Evolutionary conservation across 306 rosid species (phyloP), one percentile per base, ranked within the genome.

Genomic region (Sphenostylis stenocarpa): DNA sequence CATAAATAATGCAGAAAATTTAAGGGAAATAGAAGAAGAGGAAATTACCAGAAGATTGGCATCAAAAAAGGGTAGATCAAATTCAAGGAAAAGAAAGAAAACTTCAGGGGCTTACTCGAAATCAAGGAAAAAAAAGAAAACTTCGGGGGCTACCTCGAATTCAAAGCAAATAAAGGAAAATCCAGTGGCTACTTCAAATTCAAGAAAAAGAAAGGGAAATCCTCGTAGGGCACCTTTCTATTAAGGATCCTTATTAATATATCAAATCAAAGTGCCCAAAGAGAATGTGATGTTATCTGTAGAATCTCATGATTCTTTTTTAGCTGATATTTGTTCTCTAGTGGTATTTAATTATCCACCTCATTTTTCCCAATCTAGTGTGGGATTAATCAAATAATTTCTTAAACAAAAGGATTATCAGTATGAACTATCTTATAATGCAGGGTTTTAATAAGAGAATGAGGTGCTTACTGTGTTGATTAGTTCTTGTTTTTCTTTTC

Each of bases 151-250:
- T n/a, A n/a, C n/a, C n/a, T 23, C 63, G 24, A 56, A 12, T 19
- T 8, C 28, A 52, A 20, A 15, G 28, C 20, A 20, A 8, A 20
- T 7, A 19, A 52, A 52, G 58, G 15, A 7, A 49, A 6, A 1
- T 45, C 51, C 51, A 2, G 21, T n/a, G n/a, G n/a, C 14, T 34
- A 26, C 15, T 63, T 63, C 88, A 65, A 85, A 79, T 72, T 75
- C 89, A 76, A 86, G 79, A n/a, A 90, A 83, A 67, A 85, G 94
- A 62, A 90, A 90, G 78, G 92, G 95, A 41, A 82, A 61, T 39
- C 92, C 92, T 48, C 85, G 44, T 26, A 88, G 95, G 81, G 90
- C 92, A 67, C 90, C 95, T 66, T 77, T 56, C 31, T 82, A 2
- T 47, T 89, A 66, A 70, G 85, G 43, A 0, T 15, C 19, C 8